Evolutionary conservation across 1,284 basidiomycete species (phyloP).

Genomic region (Serendipita sp.): DNA sequence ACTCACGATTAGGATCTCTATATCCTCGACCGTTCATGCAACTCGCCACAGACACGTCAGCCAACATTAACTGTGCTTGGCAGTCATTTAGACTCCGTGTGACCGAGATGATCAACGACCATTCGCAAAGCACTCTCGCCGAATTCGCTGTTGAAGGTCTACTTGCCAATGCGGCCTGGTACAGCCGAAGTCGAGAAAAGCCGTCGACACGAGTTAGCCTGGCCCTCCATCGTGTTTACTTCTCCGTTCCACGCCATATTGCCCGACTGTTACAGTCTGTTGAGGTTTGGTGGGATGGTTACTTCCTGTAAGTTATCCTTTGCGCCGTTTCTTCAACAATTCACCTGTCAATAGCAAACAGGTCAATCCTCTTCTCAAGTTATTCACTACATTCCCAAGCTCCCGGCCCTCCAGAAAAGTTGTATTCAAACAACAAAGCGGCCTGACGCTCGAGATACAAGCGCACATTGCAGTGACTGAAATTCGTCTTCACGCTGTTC

Average conservation of each 20-base stretch:
- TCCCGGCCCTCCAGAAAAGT: not conserved
- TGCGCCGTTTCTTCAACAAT: not conserved
- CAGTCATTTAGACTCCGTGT: not conserved
- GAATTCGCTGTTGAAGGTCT: not conserved
- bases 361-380: not conserved
- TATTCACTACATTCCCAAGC: not conserved
- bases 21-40: not conserved
- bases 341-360: not conserved
- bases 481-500: slow-evolving; percentile 2
- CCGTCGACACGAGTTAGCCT: not conserved
- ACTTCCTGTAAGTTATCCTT: not conserved
- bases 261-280: not conserved
- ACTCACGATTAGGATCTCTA: not conserved
- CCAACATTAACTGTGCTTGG: slow-evolving; percentile 1
- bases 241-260: not conserved
- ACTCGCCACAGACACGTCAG: not conserved
- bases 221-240: not conserved
- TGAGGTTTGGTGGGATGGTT: slow-evolving; percentile 2
- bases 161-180: not conserved
- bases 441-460: not conserved
- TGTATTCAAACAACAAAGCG: not conserved
- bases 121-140: not conserved
- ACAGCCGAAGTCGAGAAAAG: not conserved
- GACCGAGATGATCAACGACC: not conserved
- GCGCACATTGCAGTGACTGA: not conserved